phyloP scores from a whole-genome alignment of 495 filamentous ascomycete species.

The Annulohypoxylon nitens region DNA sequence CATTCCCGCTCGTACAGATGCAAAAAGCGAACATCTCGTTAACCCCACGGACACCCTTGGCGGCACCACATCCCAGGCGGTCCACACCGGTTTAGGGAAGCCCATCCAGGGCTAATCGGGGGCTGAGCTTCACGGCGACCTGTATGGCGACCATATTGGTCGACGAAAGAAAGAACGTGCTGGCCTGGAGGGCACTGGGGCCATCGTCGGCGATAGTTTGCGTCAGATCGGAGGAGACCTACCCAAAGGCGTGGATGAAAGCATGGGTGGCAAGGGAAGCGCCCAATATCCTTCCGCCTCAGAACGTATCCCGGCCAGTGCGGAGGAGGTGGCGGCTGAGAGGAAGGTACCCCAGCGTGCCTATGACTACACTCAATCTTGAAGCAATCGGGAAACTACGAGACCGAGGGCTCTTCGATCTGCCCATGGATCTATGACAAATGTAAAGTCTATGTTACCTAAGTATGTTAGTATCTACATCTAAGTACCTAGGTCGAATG shows the following conservation, averaged over 20 bases:
- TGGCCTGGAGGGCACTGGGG: constrained; percentile 69
- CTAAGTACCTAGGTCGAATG: no score
- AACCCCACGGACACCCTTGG: constrained; percentile 66
- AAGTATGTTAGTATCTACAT: no score
- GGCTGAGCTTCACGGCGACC: constrained; percentile 67
- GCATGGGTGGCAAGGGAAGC: constrained; percentile 55
- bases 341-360: constrained; percentile 33
- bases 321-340: constrained; percentile 64
- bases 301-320: constrained; percentile 56
- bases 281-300: constrained; percentile 55
- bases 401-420: neutral
- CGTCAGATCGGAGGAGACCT: constrained; percentile 58
- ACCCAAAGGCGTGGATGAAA: constrained; percentile 52
- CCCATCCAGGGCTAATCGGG: constrained; percentile 73
- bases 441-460: neutral
- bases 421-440: neutral
- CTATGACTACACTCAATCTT: constrained; percentile 39
- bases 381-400: neutral
- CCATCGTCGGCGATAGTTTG: constrained; percentile 47
- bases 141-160: constrained; percentile 41
- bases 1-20: constrained; percentile 41
- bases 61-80: constrained; percentile 73
- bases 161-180: constrained; percentile 65
- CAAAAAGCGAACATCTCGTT: constrained; percentile 15
- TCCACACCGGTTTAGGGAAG: constrained; percentile 71